phyloP scores from a whole-genome alignment of 1,284 basidiomycete genomes.

The Rhodotorula sp. region DNA sequence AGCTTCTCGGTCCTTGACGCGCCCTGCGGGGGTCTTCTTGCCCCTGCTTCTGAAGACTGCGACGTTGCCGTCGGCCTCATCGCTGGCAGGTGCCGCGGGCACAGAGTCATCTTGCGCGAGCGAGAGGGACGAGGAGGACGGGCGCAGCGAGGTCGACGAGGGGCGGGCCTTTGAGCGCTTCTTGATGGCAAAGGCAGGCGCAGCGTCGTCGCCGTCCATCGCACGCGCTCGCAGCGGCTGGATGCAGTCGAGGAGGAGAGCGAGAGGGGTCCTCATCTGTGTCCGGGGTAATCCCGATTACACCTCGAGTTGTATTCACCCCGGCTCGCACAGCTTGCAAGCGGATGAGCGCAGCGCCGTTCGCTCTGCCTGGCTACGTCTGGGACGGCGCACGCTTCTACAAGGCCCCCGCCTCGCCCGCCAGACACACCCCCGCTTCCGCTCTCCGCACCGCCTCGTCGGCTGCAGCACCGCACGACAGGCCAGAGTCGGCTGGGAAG shows the following conservation, averaged over 20 bases:
- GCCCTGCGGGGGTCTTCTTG: constrained; percentile 33
- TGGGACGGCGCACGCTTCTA: constrained; percentile 31
- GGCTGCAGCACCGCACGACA: neutral
- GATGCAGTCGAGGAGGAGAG: neutral
- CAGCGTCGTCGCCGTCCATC: constrained; percentile 15
- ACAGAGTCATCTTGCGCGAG: constrained; percentile 4
- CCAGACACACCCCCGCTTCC: neutral
- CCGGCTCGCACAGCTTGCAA: too few species aligned
- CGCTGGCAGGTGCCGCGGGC: neutral
- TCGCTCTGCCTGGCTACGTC: constrained; percentile 33
- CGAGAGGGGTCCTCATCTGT: neutral
- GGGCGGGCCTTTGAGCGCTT: constrained; percentile 26
- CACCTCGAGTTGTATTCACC: too few species aligned
- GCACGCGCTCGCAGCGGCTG: too few species aligned
- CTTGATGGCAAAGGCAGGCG: constrained; percentile 28
- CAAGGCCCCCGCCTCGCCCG: constrained; percentile 10
- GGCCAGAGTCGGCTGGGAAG: neutral
- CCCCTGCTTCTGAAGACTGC: constrained; percentile 20
- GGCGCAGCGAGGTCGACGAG: neutral
- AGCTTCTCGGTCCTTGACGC: constrained; percentile 22
- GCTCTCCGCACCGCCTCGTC: neutral
- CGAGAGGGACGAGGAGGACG: neutral
- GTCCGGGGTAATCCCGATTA: neutral
- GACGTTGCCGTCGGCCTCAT: constrained; percentile 23
- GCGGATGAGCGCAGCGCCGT: constrained; percentile 1